phyloP scores from a whole-genome alignment of 2,329 filamentous ascomycete species.

The Xylaria multiplex region DNA sequence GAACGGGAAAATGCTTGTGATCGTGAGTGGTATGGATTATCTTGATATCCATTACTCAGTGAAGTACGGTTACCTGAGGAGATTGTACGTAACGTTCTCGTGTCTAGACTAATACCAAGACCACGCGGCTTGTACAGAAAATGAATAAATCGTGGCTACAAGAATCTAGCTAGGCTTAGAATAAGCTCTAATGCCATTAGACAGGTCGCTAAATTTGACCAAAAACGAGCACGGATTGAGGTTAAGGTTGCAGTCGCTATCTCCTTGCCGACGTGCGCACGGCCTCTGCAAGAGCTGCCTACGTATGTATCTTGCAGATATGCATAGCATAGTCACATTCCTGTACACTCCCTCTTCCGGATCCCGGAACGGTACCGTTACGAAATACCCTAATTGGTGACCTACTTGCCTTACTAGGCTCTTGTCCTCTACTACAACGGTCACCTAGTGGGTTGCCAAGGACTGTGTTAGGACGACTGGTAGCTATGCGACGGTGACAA shows the following conservation, averaged over 20 bases:
- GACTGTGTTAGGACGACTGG: constrained; percentile 4
- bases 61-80: background rate
- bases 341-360: constrained; percentile 23
- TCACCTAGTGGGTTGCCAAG: constrained; percentile 21
- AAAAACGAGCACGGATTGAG: constrained; percentile 20
- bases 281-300: constrained; percentile 31
- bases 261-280: constrained; percentile 36
- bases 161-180: constrained; percentile 4
- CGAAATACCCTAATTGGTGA: constrained; percentile 33
- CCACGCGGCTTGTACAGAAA: background rate
- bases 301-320: constrained; percentile 35
- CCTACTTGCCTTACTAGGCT: constrained; percentile 15
- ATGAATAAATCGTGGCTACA: constrained; percentile 1
- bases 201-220: constrained; percentile 27
- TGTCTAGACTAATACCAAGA: background rate
- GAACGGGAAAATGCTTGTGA: background rate
- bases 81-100: background rate
- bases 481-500: constrained; percentile 6
- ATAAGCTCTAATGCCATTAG: constrained; percentile 8
- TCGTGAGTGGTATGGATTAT: background rate
- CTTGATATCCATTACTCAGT: constrained; percentile 1
- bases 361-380: constrained; percentile 25
- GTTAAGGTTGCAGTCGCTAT: constrained; percentile 36
- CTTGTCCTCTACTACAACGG: background rate
- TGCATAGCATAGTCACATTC: constrained; percentile 34